These are phyloP conservation scores for Jasminum sambac DNA, from an alignment of 257 asterid species.

Conservation along the genomic window DNA sequence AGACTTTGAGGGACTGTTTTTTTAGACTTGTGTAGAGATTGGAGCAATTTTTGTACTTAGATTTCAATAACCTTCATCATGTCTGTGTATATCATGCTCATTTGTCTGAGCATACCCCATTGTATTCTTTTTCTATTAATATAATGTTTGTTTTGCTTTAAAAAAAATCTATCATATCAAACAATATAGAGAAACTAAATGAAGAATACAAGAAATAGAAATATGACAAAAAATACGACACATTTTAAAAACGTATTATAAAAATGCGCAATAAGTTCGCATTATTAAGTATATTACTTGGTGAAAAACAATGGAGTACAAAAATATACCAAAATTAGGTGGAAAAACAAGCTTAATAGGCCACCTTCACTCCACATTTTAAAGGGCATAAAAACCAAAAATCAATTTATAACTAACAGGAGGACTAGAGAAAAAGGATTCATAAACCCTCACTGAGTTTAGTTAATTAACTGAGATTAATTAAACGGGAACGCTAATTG, in stretches of 20 bases:
- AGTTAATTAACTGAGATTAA: constrained; percentile 4
- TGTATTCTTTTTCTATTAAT: too few relatives aligned
- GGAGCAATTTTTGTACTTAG: too few relatives aligned
- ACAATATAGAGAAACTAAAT: too few relatives aligned
- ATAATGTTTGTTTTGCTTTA: too few relatives aligned
- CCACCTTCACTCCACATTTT: constrained; percentile 5
- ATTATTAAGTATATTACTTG: background rate
- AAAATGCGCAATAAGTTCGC: background rate
- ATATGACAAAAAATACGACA: background rate
- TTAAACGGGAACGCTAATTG: constrained; percentile 41
- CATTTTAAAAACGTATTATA: too few relatives aligned
- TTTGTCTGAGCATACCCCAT: too few relatives aligned
- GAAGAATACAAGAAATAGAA: background rate
- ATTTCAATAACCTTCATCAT: too few relatives aligned
- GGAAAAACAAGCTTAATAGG: background rate
- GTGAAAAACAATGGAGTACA: background rate
- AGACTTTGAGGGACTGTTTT: too few relatives aligned
- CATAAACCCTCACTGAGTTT: background rate
- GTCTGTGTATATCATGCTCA: too few relatives aligned
- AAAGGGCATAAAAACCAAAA: background rate
- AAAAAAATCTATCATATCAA: too few relatives aligned
- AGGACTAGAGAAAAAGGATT: background rate
- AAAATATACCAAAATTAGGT: background rate
- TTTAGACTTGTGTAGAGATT: too few relatives aligned
- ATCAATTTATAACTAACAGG: background rate